Conservation (phyloP, 306 rosid genomes). For the Amphicarpaea edgeworthii region DNA sequence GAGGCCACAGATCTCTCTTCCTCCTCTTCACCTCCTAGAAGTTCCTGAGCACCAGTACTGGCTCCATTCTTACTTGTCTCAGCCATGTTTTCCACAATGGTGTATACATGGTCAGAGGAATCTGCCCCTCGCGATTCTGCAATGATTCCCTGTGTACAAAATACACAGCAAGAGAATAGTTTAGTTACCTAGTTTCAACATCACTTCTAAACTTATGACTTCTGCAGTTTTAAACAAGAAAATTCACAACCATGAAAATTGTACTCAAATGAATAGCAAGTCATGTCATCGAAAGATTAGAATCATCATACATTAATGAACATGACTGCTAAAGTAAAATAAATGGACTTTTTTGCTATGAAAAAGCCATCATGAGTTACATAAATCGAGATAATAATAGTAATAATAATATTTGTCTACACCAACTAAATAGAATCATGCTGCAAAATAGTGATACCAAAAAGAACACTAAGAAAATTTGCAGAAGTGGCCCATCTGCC, state of each 20-base stretch:
- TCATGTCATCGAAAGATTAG: conserved; percentile 1
- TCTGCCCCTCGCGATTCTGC: conserved; percentile 68
- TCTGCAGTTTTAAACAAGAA: conserved; percentile 17
- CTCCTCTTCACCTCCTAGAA: conserved; percentile 85
- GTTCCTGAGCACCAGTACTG: conserved; percentile 69
- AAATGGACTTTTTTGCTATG: neutral
- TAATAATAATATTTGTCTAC: neutral
- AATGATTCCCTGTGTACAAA: conserved; percentile 68
- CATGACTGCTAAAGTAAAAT: neutral
- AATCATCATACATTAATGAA: conserved; percentile 2
- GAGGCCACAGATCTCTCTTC: conserved; percentile 85
- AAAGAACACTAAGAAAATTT: neutral
- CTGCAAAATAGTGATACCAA: conserved; percentile 17
- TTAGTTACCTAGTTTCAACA: conserved; percentile 43
- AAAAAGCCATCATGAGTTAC: conserved; percentile 10
- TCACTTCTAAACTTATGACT: conserved; percentile 21
- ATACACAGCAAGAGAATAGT: conserved; percentile 6
- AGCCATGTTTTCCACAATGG: conserved; percentile 67
- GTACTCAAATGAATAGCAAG: conserved; percentile 18
- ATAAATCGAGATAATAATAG: neutral
- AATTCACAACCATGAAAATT: conserved; percentile 12
- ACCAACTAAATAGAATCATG: conserved; percentile 7
- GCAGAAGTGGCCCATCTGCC: conserved; percentile 24
- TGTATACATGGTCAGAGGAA: conserved; percentile 65
- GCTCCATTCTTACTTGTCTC: conserved; percentile 73